Base-by-base conservation (phyloP, 2,329 filamentous ascomycete genomes). In the Botrytis aclada region DNA sequence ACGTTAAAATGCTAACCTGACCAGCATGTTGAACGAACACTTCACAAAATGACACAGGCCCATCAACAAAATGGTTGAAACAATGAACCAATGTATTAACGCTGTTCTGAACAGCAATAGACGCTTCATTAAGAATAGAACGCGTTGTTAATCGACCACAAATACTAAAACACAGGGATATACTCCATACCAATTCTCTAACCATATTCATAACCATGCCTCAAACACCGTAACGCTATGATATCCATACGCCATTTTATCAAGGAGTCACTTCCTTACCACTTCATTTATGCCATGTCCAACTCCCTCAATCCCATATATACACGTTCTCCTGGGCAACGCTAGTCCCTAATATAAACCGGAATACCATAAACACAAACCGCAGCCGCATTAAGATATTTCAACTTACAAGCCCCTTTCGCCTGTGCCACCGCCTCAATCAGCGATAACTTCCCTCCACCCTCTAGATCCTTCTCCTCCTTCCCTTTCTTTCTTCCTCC, bases 361-460 rank as follows among this genome's bases (percentile, higher is more conserved):
- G 96, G 96, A 80, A 99, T 92, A 25, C 96, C 96, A 84, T 98
- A 99, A 70, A 98, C 91, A 76, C 96, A 95, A 37, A 96, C 93
- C 54, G 95, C 94, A 18, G 95, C 96, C 0, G 94, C 96, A 79
- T 97, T 99, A 77, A 99, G 84, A 84, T 97, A 98, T 81, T 89
- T 89, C 83, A 99, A 88, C 77, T 93, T 90, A 83, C 96, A 98
- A n/a, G 90, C 91, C 74, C 88, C 87, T 76, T 93, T 88, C 22
- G 93, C 93, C 78, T 84, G 88, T 45, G 89, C 88, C 51, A 98
- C 91, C 0, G 96, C 96, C 81, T 95, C 90, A n/a, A 93, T 91
- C 74, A 98, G 83, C 70, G 87, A 91, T 73, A 85, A 83, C 67
- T 80, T 74, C 81, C 84, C 78, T 79, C 78, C 73, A 73, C 78